These are phyloP conservation scores for Diaporthe humulicola DNA, from an alignment of 2,329 filamentous ascomycete genomes.

Conservation along the genomic window DNA sequence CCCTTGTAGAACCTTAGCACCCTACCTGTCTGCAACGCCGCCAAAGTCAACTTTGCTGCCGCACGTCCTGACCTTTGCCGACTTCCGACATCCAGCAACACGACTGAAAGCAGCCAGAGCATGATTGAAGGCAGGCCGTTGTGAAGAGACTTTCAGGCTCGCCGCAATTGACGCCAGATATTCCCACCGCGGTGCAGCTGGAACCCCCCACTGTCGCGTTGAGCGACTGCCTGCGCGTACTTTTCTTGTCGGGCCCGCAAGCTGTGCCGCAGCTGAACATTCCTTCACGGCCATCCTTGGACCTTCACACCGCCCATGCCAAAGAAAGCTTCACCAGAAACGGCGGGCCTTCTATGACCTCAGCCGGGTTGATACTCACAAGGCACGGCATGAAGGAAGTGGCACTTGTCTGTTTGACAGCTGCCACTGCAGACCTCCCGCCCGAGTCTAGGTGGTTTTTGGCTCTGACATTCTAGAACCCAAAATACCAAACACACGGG, in stretches of 20 bases:
- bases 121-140: background rate
- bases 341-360: background rate
- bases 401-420: conserved; percentile 7
- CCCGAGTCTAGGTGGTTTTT: background rate
- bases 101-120: background rate
- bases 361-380: no score
- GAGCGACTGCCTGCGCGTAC: background rate
- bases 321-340: background rate
- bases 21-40: background rate
- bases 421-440: conserved; percentile 18
- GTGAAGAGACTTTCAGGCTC: background rate
- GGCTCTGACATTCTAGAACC: conserved; percentile 25
- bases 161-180: conserved; percentile 25
- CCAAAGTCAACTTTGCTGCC: background rate
- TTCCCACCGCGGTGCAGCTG: background rate
- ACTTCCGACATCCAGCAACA: background rate
- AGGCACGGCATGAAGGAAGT: background rate
- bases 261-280: conserved; percentile 21
- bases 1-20: background rate
- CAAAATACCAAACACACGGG: conserved; percentile 23
- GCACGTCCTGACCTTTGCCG: conserved; percentile 12
- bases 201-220: background rate
- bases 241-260: conserved; percentile 11
- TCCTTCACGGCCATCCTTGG: conserved; percentile 23
- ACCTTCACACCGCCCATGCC: conserved; percentile 10